phyloP scores from a whole-genome alignment of 768 basidiomycete genomes.

The Trametes meyenii region DNA sequence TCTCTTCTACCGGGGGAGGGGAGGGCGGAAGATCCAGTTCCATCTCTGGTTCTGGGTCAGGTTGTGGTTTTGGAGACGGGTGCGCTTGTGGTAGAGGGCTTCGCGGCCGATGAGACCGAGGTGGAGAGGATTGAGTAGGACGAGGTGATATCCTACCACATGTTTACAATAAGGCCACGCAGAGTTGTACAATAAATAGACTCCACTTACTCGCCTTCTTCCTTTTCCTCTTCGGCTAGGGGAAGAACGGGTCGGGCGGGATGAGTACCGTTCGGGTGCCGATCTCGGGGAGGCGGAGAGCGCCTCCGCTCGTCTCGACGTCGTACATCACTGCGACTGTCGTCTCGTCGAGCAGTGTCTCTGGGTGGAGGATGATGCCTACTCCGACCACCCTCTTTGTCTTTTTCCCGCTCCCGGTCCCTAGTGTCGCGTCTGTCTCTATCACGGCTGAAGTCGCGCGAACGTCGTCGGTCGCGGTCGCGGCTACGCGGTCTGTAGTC shows the following conservation, averaged over 20 bases:
- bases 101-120: constrained; percentile 26
- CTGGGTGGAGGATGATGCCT: constrained; percentile 32
- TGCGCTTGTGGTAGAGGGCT: not conserved
- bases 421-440: constrained; percentile 43
- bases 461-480: constrained; percentile 35
- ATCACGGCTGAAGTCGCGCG: constrained; percentile 35
- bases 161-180: constrained; percentile 5
- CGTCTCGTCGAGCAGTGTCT: constrained; percentile 34
- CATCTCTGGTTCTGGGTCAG: constrained; percentile 50
- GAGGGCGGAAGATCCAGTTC: constrained; percentile 57
- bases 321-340: constrained; percentile 13
- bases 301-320: constrained; percentile 20
- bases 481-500: constrained; percentile 37
- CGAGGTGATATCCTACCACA: constrained; percentile 67
- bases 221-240: constrained; percentile 60
- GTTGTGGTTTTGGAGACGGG: constrained; percentile 15
- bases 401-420: constrained; percentile 36
- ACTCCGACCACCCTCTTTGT: constrained; percentile 34
- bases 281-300: constrained; percentile 17
- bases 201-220: constrained; percentile 93
- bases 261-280: constrained; percentile 14
- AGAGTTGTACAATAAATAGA: constrained; percentile 14
- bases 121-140: constrained; percentile 36
- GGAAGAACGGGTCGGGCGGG: constrained; percentile 7
- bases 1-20: constrained; percentile 54